These are phyloP conservation scores for Acer campestre DNA, from an alignment of 345 rosid species.

Conservation along the genomic window DNA sequence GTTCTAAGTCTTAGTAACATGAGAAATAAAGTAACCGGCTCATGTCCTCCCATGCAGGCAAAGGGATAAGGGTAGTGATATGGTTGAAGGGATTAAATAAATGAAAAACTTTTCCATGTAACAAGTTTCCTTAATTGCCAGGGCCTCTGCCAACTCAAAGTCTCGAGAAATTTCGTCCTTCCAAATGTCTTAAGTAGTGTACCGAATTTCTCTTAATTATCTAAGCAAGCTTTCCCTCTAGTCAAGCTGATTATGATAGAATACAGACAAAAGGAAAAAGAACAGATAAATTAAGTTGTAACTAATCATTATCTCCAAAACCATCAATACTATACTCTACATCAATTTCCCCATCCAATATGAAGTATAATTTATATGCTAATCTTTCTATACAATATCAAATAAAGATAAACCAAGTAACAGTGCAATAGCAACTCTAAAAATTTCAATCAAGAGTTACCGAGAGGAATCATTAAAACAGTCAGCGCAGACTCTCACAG, in stretches of 20 bases:
- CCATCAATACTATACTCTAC: not conserved
- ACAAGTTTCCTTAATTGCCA: not conserved
- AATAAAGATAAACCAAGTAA: not conserved
- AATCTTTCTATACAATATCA: not conserved
- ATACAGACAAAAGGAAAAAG: not conserved
- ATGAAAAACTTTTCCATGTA: not conserved
- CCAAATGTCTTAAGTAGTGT: not conserved
- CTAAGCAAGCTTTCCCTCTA: not conserved
- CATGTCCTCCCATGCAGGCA: not conserved
- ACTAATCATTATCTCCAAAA: not conserved
- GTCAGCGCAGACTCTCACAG: slow-evolving; percentile 68
- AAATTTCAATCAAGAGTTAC: slow-evolving; percentile 33
- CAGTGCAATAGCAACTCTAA: not conserved
- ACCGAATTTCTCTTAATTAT: not conserved
- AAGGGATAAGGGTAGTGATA: not conserved
- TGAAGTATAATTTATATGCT: not conserved
- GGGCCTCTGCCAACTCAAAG: not conserved
- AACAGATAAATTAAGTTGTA: not conserved
- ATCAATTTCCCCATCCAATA: not conserved
- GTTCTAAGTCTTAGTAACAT: not conserved
- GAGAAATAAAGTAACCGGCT: not conserved
- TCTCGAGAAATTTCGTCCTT: not conserved
- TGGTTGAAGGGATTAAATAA: not conserved
- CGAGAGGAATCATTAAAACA: slow-evolving; percentile 53
- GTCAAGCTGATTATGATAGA: not conserved